A percentile compares a stretch with the other conserved stretches of the same genome.
Evolutionary conservation across 805 yeast species (phyloP).

Genomic region (Saccharomycopsis babjevae): DNA sequence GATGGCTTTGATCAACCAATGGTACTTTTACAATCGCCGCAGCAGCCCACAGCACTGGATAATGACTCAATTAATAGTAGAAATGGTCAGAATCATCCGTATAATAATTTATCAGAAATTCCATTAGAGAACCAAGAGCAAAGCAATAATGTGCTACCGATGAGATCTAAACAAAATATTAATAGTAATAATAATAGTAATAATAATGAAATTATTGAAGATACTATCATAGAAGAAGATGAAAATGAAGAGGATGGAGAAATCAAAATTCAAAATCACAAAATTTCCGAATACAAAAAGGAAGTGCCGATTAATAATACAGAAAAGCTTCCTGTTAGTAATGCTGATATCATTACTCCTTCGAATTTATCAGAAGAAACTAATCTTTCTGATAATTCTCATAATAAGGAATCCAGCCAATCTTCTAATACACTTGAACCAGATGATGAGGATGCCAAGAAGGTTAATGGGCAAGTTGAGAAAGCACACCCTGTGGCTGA

Average conservation of each 20-base stretch:
- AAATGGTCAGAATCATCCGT: background rate
- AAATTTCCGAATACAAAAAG: background rate
- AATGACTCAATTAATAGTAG: background rate
- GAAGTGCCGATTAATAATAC: background rate
- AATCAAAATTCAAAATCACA: background rate
- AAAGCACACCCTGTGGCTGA: background rate
- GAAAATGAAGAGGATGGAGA: background rate
- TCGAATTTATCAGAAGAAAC: background rate
- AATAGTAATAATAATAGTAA: background rate
- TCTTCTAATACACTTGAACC: background rate
- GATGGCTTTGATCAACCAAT: slow-evolving; percentile 15
- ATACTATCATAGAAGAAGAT: background rate
- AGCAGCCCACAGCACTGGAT: background rate
- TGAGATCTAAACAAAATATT: background rate
- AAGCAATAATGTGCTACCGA: background rate
- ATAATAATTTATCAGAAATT: background rate
- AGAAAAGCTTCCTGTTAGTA: background rate
- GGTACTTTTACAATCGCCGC: background rate
- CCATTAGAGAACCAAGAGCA: background rate
- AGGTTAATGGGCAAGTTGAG: background rate
- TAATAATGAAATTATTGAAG: background rate
- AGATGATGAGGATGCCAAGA: background rate
- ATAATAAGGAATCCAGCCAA: background rate
- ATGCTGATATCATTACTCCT: background rate
- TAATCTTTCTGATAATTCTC: background rate